A percentile compares a stretch with the other conserved stretches of the same genome.
These are phyloP conservation scores for Penicillium concentricum DNA, from an alignment of 2,329 filamentous ascomycete species.

Conservation along the genomic window DNA sequence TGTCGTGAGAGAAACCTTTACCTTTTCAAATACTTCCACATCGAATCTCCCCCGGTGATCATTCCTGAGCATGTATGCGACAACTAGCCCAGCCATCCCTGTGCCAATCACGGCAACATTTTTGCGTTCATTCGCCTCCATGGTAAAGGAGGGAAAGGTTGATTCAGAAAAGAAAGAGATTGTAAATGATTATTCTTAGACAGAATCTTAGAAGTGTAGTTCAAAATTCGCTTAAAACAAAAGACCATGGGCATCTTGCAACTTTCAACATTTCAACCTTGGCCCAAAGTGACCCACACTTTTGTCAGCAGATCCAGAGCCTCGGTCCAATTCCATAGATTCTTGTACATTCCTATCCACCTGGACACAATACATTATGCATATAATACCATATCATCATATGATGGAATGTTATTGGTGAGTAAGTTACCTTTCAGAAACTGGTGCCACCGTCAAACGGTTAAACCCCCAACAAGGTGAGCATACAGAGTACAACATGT, in stretches of 20 bases:
- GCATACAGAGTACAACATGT: too few relatives aligned
- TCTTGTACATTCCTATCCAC: neutral
- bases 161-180: neutral
- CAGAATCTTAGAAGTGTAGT: neutral
- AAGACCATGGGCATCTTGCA: neutral
- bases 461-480: too few relatives aligned
- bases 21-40: slow-evolving; percentile 49
- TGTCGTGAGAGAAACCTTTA: slow-evolving; percentile 18
- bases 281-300: neutral
- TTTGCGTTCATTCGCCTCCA: slow-evolving; percentile 1
- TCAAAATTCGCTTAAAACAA: neutral
- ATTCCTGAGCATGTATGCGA: slow-evolving; percentile 45
- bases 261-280: neutral
- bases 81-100: slow-evolving; percentile 51
- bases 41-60: slow-evolving; percentile 43
- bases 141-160: neutral
- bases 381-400: neutral
- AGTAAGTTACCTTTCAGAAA: neutral
- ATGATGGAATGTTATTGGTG: neutral
- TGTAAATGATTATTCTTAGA: neutral
- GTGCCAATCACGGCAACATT: slow-evolving; percentile 49
- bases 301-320: neutral
- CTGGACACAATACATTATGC: too few relatives aligned
- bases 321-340: neutral
- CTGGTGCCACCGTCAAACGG: too few relatives aligned